Conservation (phyloP, 179 eudicot genomes). For the Vitellaria paradoxa region DNA sequence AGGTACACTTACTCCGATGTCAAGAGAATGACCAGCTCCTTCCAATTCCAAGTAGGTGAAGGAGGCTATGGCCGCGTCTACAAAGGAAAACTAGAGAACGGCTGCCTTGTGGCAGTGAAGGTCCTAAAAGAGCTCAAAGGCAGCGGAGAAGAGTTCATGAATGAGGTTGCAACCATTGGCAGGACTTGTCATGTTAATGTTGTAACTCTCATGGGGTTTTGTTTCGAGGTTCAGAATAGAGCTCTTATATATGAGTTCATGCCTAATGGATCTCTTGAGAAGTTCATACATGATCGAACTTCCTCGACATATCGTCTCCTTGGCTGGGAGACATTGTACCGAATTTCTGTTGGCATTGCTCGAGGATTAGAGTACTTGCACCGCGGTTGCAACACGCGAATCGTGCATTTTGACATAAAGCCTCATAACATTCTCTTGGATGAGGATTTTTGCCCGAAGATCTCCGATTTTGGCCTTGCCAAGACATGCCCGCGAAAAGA, state of each 20-base stretch:
- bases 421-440: no score
- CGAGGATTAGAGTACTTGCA: no score
- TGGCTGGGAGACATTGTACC: no score
- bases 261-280: no score
- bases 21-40: constrained; percentile 20
- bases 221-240: constrained; percentile 14
- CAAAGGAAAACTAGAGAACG: constrained; percentile 11
- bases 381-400: no score
- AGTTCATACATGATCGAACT: background rate
- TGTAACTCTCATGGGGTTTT: constrained; percentile 18
- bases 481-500: no score
- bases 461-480: no score
- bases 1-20: constrained; percentile 8
- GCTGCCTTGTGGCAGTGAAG: constrained; percentile 17
- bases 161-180: constrained; percentile 18
- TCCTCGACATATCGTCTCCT: background rate
- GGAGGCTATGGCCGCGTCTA: constrained; percentile 25
- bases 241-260: constrained; percentile 21
- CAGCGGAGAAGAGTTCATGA: constrained; percentile 19
- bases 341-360: no score
- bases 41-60: constrained; percentile 10
- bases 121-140: constrained; percentile 5
- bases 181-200: constrained; percentile 20
- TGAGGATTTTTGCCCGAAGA: no score
- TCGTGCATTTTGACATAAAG: no score